phyloP scores from a whole-genome alignment of 306 rosid genomes.

The Glycine latifolia region DNA sequence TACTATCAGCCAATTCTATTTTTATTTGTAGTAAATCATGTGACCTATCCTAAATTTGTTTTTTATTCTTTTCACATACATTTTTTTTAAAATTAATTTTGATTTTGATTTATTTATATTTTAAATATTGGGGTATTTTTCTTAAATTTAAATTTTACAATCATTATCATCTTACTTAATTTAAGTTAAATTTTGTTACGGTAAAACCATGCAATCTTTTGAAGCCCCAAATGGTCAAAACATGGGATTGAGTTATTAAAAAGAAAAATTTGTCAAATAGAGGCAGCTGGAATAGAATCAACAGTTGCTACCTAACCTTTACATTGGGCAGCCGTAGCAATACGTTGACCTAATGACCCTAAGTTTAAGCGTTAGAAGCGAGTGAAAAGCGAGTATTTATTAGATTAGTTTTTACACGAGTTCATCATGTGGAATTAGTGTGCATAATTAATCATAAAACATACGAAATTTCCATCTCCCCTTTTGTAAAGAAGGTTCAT shows the following conservation, averaged over 20 bases:
- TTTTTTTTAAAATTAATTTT: too few species aligned
- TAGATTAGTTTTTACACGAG: constrained; percentile 13
- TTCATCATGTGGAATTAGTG: constrained; percentile 46
- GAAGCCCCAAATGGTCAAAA: neutral
- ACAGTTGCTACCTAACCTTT: neutral
- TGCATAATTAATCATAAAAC: neutral
- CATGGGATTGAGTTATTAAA: neutral
- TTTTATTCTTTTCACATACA: neutral
- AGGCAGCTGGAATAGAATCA: constrained; percentile 23
- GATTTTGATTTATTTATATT: too few species aligned
- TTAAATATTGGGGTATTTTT: too few species aligned
- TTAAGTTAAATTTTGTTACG: too few species aligned
- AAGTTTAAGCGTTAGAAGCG: constrained; percentile 29
- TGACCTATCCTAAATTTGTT: neutral
- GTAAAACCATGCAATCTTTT: neutral
- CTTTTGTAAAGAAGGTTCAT: constrained; percentile 21
- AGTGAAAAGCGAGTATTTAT: neutral
- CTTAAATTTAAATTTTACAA: too few species aligned
- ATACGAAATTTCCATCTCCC: neutral
- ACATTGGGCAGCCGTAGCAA: neutral
- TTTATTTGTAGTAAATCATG: neutral
- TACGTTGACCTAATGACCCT: constrained; percentile 38
- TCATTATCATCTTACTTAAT: too few species aligned
- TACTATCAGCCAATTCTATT: neutral
- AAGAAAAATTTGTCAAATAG: constrained; percentile 22